Conservation (phyloP, 2,329 filamentous ascomycete genomes). For the Leptographium flavum region DNA sequence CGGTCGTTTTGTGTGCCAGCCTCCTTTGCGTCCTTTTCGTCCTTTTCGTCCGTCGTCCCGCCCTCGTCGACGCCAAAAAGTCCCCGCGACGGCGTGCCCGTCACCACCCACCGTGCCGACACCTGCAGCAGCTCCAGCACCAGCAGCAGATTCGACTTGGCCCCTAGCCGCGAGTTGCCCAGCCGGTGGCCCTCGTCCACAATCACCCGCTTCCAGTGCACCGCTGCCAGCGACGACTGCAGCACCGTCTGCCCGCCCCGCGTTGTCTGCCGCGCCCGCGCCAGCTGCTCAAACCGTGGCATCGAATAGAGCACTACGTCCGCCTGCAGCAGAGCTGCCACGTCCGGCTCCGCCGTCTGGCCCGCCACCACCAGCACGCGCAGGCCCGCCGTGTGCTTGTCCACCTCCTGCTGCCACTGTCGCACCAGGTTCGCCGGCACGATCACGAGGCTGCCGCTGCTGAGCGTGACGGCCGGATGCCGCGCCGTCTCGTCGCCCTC, state of each 20-base stretch:
- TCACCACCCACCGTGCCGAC: slow-evolving; percentile 75
- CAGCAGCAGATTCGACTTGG: slow-evolving; percentile 39
- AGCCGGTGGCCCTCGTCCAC: slow-evolving; percentile 86
- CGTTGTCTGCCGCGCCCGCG: slow-evolving; percentile 27
- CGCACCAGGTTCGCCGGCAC: slow-evolving; percentile 71
- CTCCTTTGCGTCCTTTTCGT: slow-evolving; percentile 4
- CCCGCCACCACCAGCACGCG: slow-evolving; percentile 49
- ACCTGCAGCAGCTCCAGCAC: slow-evolving; percentile 41
- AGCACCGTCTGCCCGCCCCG: slow-evolving; percentile 16
- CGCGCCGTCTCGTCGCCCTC: background rate
- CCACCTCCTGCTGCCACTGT: slow-evolving; percentile 74
- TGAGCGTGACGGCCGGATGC: slow-evolving; percentile 41
- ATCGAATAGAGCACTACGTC: slow-evolving; percentile 72
- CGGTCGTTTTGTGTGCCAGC: background rate
- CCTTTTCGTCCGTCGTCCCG: background rate
- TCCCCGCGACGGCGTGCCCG: slow-evolving; percentile 76
- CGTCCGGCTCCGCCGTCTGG: slow-evolving; percentile 38
- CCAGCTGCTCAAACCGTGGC: slow-evolving; percentile 51
- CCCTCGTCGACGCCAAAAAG: slow-evolving; percentile 55
- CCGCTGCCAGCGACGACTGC: slow-evolving; percentile 43
- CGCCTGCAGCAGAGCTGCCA: slow-evolving; percentile 44
- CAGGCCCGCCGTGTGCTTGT: slow-evolving; percentile 58
- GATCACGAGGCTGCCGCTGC: slow-evolving; percentile 58
- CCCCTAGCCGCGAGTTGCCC: slow-evolving; percentile 44
- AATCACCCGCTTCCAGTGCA: slow-evolving; percentile 81